Evolutionary conservation across 192 early-diverging fungal species (phyloP).

Genomic region (Backusella westeae): DNA sequence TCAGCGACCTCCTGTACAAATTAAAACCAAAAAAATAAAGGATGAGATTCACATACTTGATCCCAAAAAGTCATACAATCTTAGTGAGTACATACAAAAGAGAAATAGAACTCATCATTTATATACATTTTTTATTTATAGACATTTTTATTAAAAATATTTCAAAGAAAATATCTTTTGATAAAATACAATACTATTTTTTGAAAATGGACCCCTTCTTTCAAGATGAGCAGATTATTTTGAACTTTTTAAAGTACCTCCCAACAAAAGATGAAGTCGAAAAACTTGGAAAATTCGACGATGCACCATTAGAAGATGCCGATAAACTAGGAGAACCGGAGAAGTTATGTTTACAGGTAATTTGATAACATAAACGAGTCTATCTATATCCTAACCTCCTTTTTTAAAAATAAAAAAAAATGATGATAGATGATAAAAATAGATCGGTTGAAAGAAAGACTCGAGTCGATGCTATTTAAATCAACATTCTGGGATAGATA

Average conservation of each 20-base stretch:
- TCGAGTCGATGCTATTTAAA: constrained; percentile 65
- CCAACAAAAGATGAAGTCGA: constrained; percentile 69
- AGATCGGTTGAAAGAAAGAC: constrained; percentile 67
- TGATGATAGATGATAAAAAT: constrained; percentile 63
- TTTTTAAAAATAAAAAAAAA: neutral
- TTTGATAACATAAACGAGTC: neutral
- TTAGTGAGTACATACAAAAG: constrained; percentile 22
- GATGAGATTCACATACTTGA: constrained; percentile 63
- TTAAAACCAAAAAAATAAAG: constrained; percentile 21
- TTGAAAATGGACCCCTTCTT: constrained; percentile 64
- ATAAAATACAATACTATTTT: constrained; percentile 61
- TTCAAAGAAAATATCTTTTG: constrained; percentile 61
- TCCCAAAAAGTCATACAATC: constrained; percentile 65
- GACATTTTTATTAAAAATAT: constrained; percentile 37
- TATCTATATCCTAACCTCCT: neutral
- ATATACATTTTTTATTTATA: neutral
- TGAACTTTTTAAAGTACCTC: constrained; percentile 63
- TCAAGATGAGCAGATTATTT: constrained; percentile 49
- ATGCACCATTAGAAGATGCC: constrained; percentile 37
- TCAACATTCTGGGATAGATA: constrained; percentile 62
- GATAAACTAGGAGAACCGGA: constrained; percentile 56
- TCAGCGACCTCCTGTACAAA: constrained; percentile 44
- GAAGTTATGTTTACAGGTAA: constrained; percentile 65
- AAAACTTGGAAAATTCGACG: constrained; percentile 59
- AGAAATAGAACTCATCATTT: neutral